phyloP scores from a whole-genome alignment of 352 stramenopile species.

The Blastocystis sp. region DNA sequence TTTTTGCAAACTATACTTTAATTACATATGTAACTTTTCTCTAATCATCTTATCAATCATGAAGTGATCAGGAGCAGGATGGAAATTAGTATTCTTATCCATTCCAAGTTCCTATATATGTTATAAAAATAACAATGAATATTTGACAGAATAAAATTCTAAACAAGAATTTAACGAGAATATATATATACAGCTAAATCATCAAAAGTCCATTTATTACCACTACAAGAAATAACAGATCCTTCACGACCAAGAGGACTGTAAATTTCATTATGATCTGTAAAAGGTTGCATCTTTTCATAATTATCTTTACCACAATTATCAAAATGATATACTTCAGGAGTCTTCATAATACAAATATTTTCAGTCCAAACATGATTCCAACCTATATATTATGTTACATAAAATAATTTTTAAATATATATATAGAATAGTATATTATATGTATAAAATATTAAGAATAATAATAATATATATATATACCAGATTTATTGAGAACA shows the following conservation, averaged over 20 bases:
- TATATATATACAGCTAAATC: background rate
- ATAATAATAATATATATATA: background rate
- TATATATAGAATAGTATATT: too few species aligned
- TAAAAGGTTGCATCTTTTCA: slow-evolving; percentile 6
- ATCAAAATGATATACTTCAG: slow-evolving; percentile 23
- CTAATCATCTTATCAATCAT: slow-evolving; percentile 29
- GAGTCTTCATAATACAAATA: slow-evolving; percentile 31
- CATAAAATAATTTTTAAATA: too few species aligned
- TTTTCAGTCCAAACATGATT: slow-evolving; percentile 29
- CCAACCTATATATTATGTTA: slow-evolving; percentile 17
- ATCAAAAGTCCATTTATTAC: too few species aligned
- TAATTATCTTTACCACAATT: background rate
- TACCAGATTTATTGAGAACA: background rate
- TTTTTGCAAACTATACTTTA: background rate
- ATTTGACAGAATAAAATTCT: slow-evolving; percentile 16
- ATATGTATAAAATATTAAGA: too few species aligned
- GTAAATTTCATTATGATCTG: slow-evolving; percentile 28
- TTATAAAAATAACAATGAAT: background rate
- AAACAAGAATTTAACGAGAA: background rate
- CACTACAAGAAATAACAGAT: background rate
- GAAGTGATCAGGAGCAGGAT: slow-evolving; percentile 5
- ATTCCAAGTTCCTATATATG: background rate
- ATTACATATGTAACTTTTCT: slow-evolving; percentile 24
- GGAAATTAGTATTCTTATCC: slow-evolving; percentile 21
- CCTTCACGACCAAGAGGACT: slow-evolving; percentile 24